Evolutionary conservation across 2,329 filamentous ascomycete species (phyloP).

Genomic region (Phoma sp.): DNA sequence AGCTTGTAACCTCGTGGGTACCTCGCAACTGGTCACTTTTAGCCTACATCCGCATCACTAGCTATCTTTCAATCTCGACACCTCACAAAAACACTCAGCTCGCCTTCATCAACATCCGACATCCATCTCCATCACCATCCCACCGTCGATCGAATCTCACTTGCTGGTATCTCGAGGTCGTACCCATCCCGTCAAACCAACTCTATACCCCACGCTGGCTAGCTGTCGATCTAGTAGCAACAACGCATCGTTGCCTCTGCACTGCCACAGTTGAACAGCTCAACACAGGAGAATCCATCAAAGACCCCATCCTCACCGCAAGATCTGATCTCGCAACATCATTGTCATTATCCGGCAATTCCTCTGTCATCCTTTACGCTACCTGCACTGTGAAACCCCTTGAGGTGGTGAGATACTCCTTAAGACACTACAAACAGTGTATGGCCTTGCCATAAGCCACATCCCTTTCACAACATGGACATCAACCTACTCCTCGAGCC

Average conservation of each 20-base stretch:
- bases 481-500: slow-evolving; percentile 87
- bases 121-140: slow-evolving; percentile 27
- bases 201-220: slow-evolving; percentile 16
- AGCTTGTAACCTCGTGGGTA: slow-evolving; percentile 37
- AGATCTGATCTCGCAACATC: not conserved
- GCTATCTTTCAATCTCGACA: slow-evolving; percentile 39
- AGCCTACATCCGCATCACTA: slow-evolving; percentile 42
- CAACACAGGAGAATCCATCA: slow-evolving; percentile 1
- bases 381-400: not conserved
- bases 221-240: slow-evolving; percentile 19
- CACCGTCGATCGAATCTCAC: slow-evolving; percentile 18
- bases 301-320: not conserved
- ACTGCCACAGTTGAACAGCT: slow-evolving; percentile 2
- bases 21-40: slow-evolving; percentile 42
- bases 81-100: slow-evolving; percentile 31
- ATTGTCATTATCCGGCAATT: not conserved
- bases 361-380: not conserved
- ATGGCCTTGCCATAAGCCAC: slow-evolving; percentile 54
- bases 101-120: slow-evolving; percentile 29
- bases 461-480: slow-evolving; percentile 77
- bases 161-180: not conserved
- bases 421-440: slow-evolving; percentile 20
- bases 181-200: slow-evolving; percentile 20
- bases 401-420: not conserved
- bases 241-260: slow-evolving; percentile 8